Evolutionary conservation across 164 flowering plant genomes (phyloP), one percentile per base, ranked within the genome.

Genomic region (Warburgia ugandensis): DNA sequence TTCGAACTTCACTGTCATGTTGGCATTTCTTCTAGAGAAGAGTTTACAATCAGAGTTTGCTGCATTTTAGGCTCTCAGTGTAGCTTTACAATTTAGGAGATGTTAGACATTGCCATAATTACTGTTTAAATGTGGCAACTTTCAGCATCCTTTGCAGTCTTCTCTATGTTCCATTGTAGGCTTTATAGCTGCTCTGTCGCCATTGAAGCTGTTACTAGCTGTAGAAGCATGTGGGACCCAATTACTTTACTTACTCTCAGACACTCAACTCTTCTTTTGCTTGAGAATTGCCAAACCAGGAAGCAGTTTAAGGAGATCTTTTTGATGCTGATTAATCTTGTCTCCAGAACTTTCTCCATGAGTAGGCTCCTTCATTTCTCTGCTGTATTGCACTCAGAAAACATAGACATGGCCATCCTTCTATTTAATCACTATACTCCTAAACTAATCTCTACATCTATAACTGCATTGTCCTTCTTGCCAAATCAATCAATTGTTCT

Each of bases 311-410:
- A 70, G 48, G 73, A 77, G 63, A 73, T 79, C 12, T 51, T 79
- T 58, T 73, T 79, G 68, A 67, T 79, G 60, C 63, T 73, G 49
- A 28, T 19, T 41, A 51, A 62, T 54, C 78, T 77, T 8, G 42
- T 51, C 35, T 33, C 66, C 8, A 53, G 67, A 31, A 75, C 77
- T 22, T 79, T 77, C 61, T 77, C 82, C 20, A 79, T 77, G 78
- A 79, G 85, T 61, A 64, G 85, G 48, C 77, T 77, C 35, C 62
- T 79, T n/a, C 54, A 35, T 6, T 73, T 65, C 68, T 74, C 85
- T 0, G 78, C 80, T 12, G 39, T 65, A 30, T 58, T 75, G 23
- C 48, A 68, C 56, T 78, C 78, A 33, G 73, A 75, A 27, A 73
- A 67, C 46, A 33, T 71, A 35, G 85, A 77, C 67, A 23, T 73